These are phyloP conservation scores for Blumeriella jaapii DNA, from an alignment of 2,329 filamentous ascomycete species.

Conservation along the genomic window DNA sequence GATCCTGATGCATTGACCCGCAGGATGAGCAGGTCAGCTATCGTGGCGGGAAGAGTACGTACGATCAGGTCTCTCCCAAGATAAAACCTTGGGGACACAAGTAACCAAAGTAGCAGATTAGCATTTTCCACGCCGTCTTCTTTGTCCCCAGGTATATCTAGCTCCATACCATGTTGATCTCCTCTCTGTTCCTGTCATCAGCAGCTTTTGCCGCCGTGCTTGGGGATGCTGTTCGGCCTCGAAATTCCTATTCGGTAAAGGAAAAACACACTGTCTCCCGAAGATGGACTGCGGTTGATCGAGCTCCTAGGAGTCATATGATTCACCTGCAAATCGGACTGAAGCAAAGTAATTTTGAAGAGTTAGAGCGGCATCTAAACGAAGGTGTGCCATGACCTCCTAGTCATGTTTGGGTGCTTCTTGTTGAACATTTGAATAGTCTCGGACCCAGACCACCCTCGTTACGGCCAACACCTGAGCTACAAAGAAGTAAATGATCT, in stretches of 20 bases:
- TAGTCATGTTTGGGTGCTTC: too few relatives aligned
- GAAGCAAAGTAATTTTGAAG: conserved; percentile 43
- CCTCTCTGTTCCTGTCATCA: conserved; percentile 7
- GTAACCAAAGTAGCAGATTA: too few relatives aligned
- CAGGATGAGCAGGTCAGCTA: too few relatives aligned
- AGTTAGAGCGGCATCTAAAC: conserved; percentile 43
- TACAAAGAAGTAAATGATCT: conserved; percentile 40
- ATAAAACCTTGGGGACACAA: too few relatives aligned
- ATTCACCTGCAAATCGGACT: conserved; percentile 46
- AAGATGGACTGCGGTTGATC: conserved; percentile 37
- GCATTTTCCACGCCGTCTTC: too few relatives aligned
- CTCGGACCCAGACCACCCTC: conserved; percentile 39
- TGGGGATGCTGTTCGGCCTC: conserved; percentile 27
- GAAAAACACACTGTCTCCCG: conserved; percentile 41
- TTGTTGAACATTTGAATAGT: too few relatives aligned
- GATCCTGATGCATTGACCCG: too few relatives aligned
- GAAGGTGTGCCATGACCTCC: conserved; percentile 30
- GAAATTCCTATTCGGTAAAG: conserved; percentile 40
- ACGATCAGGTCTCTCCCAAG: too few relatives aligned
- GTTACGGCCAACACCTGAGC: conserved; percentile 44
- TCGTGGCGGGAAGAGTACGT: too few relatives aligned
- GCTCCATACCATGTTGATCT: conserved; percentile 8
- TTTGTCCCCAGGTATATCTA: too few relatives aligned
- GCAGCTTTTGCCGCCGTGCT: conserved; percentile 11
- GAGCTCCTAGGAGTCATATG: conserved; percentile 35